A percentile compares a stretch with the other conserved stretches of the same genome.
Conservation (phyloP, 768 basidiomycete species). For the Kwoniella dejecticola region DNA sequence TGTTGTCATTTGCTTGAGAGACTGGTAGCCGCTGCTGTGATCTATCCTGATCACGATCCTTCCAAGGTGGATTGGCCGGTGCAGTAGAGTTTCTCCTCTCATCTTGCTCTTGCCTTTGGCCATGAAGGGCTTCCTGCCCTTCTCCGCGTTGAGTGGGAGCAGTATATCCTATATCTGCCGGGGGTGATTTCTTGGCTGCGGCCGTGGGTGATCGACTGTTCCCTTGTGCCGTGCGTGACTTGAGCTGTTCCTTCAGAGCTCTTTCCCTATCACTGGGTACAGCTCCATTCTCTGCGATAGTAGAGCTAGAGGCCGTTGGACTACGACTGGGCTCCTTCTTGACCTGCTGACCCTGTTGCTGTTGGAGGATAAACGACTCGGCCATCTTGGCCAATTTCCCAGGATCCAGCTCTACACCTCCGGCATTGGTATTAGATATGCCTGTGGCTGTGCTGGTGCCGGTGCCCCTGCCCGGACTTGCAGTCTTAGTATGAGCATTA, state of each 20-base stretch:
- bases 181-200: no score
- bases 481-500: neutral
- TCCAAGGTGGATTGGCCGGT: slow-evolving; percentile 2
- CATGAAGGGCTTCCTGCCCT: neutral
- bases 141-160: no score
- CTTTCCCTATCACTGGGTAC: slow-evolving; percentile 2
- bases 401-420: slow-evolving; percentile 8
- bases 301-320: neutral
- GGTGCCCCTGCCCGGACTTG: neutral
- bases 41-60: neutral
- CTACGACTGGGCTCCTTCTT: neutral
- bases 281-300: no score
- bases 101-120: neutral
- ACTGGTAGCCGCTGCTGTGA: neutral
- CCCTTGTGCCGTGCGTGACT: no score
- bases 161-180: no score
- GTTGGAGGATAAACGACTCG: slow-evolving; percentile 20
- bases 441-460: neutral
- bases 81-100: neutral
- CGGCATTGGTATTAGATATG: neutral
- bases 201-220: no score
- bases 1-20: neutral
- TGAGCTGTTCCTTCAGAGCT: slow-evolving; percentile 9
- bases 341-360: neutral
- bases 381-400: slow-evolving; percentile 21